phyloP scores from a whole-genome alignment of 1,284 basidiomycete species.

The Puccinia polysora region DNA sequence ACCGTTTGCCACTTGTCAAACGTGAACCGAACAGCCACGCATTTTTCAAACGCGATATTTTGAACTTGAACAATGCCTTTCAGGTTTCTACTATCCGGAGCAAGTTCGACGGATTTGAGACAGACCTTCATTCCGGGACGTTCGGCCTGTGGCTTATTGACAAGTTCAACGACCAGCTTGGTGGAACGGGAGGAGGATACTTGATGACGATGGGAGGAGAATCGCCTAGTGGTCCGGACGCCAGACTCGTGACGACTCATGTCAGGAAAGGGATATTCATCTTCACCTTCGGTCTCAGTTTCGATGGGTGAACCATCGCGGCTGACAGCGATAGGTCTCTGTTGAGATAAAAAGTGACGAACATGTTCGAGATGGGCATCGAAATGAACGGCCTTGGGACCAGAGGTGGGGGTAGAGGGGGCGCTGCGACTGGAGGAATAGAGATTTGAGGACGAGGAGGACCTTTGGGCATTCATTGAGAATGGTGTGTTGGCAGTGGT shows the following conservation, averaged over 20 bases:
- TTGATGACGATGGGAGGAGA: too few species aligned
- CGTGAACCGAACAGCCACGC: slow-evolving; percentile 59
- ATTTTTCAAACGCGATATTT: slow-evolving; percentile 59
- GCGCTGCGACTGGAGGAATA: slow-evolving; percentile 48
- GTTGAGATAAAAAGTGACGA: slow-evolving; percentile 85
- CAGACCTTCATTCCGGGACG: background rate
- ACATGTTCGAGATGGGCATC: slow-evolving; percentile 65
- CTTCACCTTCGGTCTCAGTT: slow-evolving; percentile 64
- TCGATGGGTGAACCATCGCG: slow-evolving; percentile 80
- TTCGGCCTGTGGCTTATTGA: slow-evolving; percentile 9
- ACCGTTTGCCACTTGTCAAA: slow-evolving; percentile 60
- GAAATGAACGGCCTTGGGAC: slow-evolving; percentile 82
- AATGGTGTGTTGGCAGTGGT: slow-evolving; percentile 36
- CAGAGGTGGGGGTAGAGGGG: slow-evolving; percentile 64
- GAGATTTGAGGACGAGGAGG: slow-evolving; percentile 13
- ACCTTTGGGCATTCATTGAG: too few species aligned
- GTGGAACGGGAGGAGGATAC: background rate
- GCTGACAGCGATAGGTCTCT: slow-evolving; percentile 86
- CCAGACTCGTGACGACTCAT: background rate
- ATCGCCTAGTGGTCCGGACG: background rate
- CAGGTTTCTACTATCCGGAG: slow-evolving; percentile 45
- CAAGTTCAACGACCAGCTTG: slow-evolving; percentile 21
- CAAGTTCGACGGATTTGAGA: slow-evolving; percentile 11
- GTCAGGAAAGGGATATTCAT: slow-evolving; percentile 48
- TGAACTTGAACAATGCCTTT: slow-evolving; percentile 57